These are phyloP conservation scores for Tetrahymena malaccensis DNA, from an alignment of 73 alveolate species.

Conservation along the genomic window DNA sequence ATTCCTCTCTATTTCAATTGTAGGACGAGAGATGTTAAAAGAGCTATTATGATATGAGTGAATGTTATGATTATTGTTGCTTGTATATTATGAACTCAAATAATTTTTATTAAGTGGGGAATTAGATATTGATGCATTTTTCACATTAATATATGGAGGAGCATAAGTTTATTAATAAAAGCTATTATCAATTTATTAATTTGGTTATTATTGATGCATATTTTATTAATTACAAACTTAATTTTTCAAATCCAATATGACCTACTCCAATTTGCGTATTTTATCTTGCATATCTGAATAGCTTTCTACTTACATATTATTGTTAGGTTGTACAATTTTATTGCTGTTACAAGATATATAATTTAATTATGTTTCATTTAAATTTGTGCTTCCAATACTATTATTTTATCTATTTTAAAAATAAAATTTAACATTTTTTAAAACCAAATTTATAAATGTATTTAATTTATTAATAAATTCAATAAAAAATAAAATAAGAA, in stretches of 20 bases:
- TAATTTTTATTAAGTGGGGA: neutral
- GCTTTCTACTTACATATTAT: neutral
- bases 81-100: neutral
- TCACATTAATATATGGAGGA: neutral
- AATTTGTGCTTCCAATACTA: neutral
- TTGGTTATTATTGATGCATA: neutral
- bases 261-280: neutral
- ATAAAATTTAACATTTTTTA: too few relatives aligned
- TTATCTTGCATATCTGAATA: neutral
- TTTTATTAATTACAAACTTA: neutral
- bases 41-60: neutral
- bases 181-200: neutral
- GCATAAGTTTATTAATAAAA: neutral
- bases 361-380: neutral
- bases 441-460: too few relatives aligned
- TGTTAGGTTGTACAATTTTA: neutral
- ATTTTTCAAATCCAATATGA: neutral
- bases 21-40: neutral
- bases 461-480: neutral
- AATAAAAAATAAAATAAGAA: neutral
- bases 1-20: neutral
- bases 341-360: neutral
- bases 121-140: neutral
- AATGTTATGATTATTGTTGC: neutral
- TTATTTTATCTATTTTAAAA: neutral